These are phyloP conservation scores for Mucor velutinosus DNA, from an alignment of 371 early-diverging fungal species.

Conservation along the genomic window DNA sequence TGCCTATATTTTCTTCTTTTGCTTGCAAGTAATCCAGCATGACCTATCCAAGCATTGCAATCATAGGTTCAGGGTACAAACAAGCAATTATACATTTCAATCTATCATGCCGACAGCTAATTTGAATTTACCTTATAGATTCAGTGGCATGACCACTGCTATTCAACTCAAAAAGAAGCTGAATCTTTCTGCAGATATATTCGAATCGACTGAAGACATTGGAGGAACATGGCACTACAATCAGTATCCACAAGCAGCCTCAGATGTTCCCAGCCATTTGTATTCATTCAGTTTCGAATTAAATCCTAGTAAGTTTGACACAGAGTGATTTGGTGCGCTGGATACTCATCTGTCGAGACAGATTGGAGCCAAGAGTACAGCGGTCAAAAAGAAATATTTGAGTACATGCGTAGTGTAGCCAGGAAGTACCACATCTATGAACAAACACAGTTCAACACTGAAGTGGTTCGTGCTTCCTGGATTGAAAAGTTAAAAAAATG, in stretches of 20 bases:
- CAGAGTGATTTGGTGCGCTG: background rate
- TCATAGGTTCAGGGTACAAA: conserved; percentile 6
- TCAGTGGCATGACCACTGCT: conserved; percentile 61
- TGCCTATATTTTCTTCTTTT: background rate
- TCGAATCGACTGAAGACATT: conserved; percentile 55
- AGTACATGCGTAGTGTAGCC: conserved; percentile 50
- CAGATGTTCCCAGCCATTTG: conserved; percentile 61
- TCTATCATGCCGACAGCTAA: background rate
- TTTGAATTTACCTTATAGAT: conserved; percentile 25
- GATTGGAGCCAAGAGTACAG: conserved; percentile 54
- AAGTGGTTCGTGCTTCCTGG: conserved; percentile 49
- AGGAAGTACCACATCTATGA: conserved; percentile 47
- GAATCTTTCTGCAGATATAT: conserved; percentile 46
- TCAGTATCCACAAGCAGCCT: conserved; percentile 60
- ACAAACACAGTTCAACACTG: conserved; percentile 51
- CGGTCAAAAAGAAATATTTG: conserved; percentile 51
- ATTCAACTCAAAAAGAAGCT: conserved; percentile 54
- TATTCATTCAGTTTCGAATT: conserved; percentile 53
- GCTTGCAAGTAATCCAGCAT: background rate
- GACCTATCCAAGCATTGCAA: background rate
- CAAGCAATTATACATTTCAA: background rate
- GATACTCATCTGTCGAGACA: background rate
- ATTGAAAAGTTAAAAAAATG: conserved; percentile 35
- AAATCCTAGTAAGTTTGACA: conserved; percentile 23
- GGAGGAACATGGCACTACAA: conserved; percentile 69